phyloP scores from a whole-genome alignment of 306 rosid species.

The Acacia acuminata region DNA sequence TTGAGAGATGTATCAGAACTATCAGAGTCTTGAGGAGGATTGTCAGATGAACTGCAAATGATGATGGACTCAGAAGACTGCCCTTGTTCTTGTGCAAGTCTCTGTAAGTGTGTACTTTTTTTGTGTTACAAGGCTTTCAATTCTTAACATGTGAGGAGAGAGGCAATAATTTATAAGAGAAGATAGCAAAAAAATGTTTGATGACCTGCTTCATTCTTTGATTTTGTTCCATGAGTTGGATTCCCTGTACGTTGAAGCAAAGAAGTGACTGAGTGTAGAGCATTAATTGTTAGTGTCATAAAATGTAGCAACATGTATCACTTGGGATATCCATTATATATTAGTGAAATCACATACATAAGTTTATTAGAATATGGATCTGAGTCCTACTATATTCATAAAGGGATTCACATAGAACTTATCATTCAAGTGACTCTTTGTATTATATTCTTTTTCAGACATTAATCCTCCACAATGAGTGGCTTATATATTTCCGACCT shows the following conservation, averaged over 20 bases:
- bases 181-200: background rate
- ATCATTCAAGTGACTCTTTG: background rate
- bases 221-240: conserved; percentile 35
- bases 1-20: conserved; percentile 44
- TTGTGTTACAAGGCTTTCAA: background rate
- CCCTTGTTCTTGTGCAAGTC: conserved; percentile 15
- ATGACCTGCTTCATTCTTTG: conserved; percentile 39
- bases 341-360: no score
- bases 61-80: conserved; percentile 30
- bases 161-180: background rate
- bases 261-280: background rate
- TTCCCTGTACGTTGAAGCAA: conserved; percentile 23
- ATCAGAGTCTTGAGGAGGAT: conserved; percentile 30
- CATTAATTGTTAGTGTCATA: background rate
- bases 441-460: no score
- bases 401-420: background rate
- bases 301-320: background rate
- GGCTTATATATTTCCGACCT: no score
- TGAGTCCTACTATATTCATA: background rate
- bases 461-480: no score
- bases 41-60: conserved; percentile 28
- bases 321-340: background rate
- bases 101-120: background rate
- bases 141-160: background rate
- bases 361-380: background rate